These are phyloP conservation scores for Candida stauntonica DNA, from an alignment of 805 yeast species.

Conservation along the genomic window DNA sequence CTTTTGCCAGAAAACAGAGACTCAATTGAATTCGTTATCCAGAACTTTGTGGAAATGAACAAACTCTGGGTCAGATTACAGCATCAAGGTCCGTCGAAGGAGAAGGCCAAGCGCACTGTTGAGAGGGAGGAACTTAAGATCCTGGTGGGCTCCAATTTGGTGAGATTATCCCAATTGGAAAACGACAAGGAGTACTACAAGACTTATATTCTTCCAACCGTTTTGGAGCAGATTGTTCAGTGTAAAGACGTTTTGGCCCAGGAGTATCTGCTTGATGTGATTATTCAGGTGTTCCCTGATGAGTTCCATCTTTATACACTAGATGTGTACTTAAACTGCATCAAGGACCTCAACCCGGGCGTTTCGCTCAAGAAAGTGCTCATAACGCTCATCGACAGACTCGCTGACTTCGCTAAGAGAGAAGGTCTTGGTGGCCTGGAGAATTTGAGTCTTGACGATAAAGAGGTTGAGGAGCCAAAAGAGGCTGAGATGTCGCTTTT, in stretches of 20 bases:
- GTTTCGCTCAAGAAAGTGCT: conserved; percentile 67
- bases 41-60: conserved; percentile 95
- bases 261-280: conserved; percentile 83
- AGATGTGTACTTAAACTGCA: conserved; percentile 58
- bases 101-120: conserved; percentile 62
- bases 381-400: conserved; percentile 66
- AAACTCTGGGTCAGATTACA: conserved; percentile 96
- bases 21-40: conserved; percentile 72
- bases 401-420: conserved; percentile 49
- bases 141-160: conserved; percentile 88
- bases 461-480: neutral
- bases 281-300: conserved; percentile 93
- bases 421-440: conserved; percentile 27
- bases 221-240: conserved; percentile 87
- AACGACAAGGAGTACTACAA: conserved; percentile 49
- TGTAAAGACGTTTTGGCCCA: conserved; percentile 92
- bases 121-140: conserved; percentile 90
- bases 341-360: conserved; percentile 62
- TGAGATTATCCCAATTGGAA: conserved; percentile 81
- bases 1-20: conserved; percentile 45
- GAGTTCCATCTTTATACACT: conserved; percentile 80
- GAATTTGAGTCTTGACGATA: conserved; percentile 14
- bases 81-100: conserved; percentile 90
- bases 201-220: conserved; percentile 61
- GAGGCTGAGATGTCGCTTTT: conserved; percentile 37